These are phyloP conservation scores for Aschersonia sp. DNA, from an alignment of 2,329 filamentous ascomycete genomes.

Conservation along the genomic window DNA sequence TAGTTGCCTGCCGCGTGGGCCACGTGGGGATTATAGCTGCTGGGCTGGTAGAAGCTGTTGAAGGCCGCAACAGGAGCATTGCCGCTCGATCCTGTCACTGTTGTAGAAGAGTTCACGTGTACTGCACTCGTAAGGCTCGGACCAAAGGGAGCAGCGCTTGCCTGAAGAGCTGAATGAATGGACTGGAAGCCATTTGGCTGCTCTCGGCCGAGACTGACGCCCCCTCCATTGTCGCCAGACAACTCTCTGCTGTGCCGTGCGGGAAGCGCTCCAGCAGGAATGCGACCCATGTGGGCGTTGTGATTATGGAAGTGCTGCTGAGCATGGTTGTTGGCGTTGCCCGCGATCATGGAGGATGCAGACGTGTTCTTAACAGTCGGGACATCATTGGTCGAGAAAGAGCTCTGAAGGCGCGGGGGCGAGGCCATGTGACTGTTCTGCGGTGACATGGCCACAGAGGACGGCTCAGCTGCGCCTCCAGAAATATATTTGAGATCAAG, in stretches of 20 bases:
- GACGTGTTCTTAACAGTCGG: conserved; percentile 65
- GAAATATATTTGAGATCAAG: conserved; percentile 37
- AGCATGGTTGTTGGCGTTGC: conserved; percentile 41
- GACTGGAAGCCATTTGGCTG: conserved; percentile 37
- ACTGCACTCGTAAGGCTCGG: conserved; percentile 29
- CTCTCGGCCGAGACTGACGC: conserved; percentile 24
- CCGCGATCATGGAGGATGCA: conserved; percentile 22
- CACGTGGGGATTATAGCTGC: conserved; percentile 14
- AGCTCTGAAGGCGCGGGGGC: conserved; percentile 66
- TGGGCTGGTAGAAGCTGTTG: conserved; percentile 17
- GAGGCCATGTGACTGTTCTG: conserved; percentile 41
- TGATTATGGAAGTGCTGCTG: conserved; percentile 59
- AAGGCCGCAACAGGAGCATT: conserved; percentile 12
- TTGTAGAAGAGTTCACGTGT: conserved; percentile 10
- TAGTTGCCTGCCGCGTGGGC: conserved; percentile 8
- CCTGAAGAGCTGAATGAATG: conserved; percentile 61
- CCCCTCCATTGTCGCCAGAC: conserved; percentile 29
- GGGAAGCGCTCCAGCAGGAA: conserved; percentile 50
- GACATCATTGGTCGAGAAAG: conserved; percentile 81
- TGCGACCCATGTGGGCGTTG: conserved; percentile 69
- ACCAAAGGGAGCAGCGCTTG: conserved; percentile 66
- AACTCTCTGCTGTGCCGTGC: conserved; percentile 63
- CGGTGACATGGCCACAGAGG: conserved; percentile 26
- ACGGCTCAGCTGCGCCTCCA: conserved; percentile 26
- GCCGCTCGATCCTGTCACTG: conserved; percentile 11